These are phyloP conservation scores for Ceriops tagal DNA, from an alignment of 345 rosid genomes.

Conservation along the genomic window DNA sequence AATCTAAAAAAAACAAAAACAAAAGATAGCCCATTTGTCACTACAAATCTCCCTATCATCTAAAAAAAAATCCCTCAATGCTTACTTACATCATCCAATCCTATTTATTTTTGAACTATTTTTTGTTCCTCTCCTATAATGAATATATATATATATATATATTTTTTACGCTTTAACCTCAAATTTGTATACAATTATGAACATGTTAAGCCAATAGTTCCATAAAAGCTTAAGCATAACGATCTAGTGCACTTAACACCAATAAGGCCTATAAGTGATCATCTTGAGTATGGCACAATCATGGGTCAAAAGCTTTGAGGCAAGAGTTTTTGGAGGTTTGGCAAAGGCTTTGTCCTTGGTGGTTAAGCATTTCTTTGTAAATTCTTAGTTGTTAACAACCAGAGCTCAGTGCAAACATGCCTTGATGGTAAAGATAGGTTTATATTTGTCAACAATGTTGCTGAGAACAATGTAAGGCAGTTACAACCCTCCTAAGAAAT, in stretches of 20 bases:
- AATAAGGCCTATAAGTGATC: slow-evolving; percentile 26
- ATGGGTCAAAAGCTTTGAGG: slow-evolving; percentile 18
- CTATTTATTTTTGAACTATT: background rate
- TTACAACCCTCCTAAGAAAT: slow-evolving; percentile 14
- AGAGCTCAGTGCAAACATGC: slow-evolving; percentile 21
- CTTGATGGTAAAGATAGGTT: slow-evolving; percentile 33
- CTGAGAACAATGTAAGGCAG: slow-evolving; percentile 25
- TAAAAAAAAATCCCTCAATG: slow-evolving; percentile 5
- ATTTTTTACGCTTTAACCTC: slow-evolving; percentile 11
- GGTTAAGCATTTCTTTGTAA: slow-evolving; percentile 29
- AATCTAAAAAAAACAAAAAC: too few relatives aligned
- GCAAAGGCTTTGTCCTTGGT: slow-evolving; percentile 28
- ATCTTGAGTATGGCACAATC: slow-evolving; percentile 18
- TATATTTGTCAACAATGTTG: slow-evolving; percentile 30
- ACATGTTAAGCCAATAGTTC: slow-evolving; percentile 24
- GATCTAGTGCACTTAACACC: slow-evolving; percentile 32
- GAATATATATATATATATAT: too few relatives aligned
- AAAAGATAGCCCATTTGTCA: slow-evolving; percentile 25
- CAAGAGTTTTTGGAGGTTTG: background rate
- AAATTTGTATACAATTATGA: slow-evolving; percentile 11
- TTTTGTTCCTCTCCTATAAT: background rate
- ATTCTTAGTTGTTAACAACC: slow-evolving; percentile 28
- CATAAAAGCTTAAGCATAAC: slow-evolving; percentile 32
- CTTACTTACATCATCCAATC: background rate
- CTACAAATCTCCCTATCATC: background rate